Percentiles rank a stretch among this genome's conserved stretches.
Conservation (phyloP, 2,329 filamentous ascomycete genomes). For the Xylaria sp. region DNA sequence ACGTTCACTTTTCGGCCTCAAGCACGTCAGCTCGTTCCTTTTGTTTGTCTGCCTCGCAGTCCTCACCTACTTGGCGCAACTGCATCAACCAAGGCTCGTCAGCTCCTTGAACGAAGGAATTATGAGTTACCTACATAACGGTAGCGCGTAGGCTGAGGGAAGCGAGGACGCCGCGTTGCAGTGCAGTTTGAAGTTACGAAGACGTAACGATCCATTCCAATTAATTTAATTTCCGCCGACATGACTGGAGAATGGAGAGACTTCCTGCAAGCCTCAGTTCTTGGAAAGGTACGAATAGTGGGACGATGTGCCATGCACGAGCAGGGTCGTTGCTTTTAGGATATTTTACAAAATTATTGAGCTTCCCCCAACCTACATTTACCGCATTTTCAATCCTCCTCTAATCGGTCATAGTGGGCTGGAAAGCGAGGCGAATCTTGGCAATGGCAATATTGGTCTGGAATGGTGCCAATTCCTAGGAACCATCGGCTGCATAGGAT, state of each 20-base stretch:
- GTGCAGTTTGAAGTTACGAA: constrained; percentile 28
- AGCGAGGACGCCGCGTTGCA: constrained; percentile 30
- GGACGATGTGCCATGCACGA: constrained; percentile 38
- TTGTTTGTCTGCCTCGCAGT: constrained; percentile 17
- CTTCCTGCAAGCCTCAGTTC: constrained; percentile 32
- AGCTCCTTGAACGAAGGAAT: constrained; percentile 33
- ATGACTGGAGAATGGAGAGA: constrained; percentile 29
- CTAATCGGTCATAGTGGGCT: constrained; percentile 37
- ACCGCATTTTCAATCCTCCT: constrained; percentile 34
- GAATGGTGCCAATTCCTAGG: constrained; percentile 34
- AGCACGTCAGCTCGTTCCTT: constrained; percentile 22
- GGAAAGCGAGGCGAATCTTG: constrained; percentile 46
- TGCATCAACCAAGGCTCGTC: constrained; percentile 39
- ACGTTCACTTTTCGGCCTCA: constrained; percentile 2
- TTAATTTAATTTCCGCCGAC: constrained; percentile 43
- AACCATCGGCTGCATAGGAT: constrained; percentile 39
- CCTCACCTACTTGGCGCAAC: constrained; percentile 34
- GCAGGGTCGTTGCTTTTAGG: constrained; percentile 46
- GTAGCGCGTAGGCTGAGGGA: constrained; percentile 19
- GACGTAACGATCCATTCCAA: constrained; percentile 47
- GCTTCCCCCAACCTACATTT: constrained; percentile 27
- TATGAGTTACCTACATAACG: constrained; percentile 24
- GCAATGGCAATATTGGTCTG: constrained; percentile 40
- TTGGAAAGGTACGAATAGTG: constrained; percentile 26
- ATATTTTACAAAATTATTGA: constrained; percentile 43